Evolutionary conservation across 1,284 basidiomycete species (phyloP), one percentile per base, ranked within the genome.

Genomic region (Leccinum pachyderme): DNA sequence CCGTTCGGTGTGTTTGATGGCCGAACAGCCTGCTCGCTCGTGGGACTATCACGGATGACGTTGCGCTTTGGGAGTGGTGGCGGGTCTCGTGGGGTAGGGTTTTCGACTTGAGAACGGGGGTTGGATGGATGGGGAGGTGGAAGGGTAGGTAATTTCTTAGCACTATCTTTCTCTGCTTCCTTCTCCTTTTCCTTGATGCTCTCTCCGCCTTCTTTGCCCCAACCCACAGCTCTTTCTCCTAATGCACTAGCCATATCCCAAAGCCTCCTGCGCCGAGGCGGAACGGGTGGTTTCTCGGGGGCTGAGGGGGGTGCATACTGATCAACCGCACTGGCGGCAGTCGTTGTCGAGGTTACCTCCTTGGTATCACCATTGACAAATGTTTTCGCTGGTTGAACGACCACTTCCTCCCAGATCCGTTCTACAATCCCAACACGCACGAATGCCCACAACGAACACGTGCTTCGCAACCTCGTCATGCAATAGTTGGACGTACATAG

Each of bases 371-470:
- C 51, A 28, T 61, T 53, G 18, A 53, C 57, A 22, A 54, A 50
- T 6, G 57, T 54, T 31, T 71, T 68, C 4, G 73, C 65, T 7
- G 72, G 69, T 44, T 68, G 72, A n/a, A 77, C 66, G 27, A 80
- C 74, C 58, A 89, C 90, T 61, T 95, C 93, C 56, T 92, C 84
- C 89, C 95, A 93, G 2, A 97, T 75, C 53, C 86, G 87, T 57
- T 93, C 89, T 29, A 96, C 79, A 55, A 97, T 78, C 15, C 88
- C 83, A 1, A 82, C 85, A 29, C 93, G 84, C 39, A 97, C 82
- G 67, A 93, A 97, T 22, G 89, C 85, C 93, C 95, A 97, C 25
- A 97, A 77, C 9, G 89, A 89, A 70, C 94, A 96, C 18, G 93
- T 93, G n/a, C 88, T 81, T 11, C 94, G 82, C 18, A 97, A 75